Evolutionary conservation across 305 asterid genomes (phyloP), one percentile per base, ranked within the genome.

Genomic region (Fraxinus baroniana): DNA sequence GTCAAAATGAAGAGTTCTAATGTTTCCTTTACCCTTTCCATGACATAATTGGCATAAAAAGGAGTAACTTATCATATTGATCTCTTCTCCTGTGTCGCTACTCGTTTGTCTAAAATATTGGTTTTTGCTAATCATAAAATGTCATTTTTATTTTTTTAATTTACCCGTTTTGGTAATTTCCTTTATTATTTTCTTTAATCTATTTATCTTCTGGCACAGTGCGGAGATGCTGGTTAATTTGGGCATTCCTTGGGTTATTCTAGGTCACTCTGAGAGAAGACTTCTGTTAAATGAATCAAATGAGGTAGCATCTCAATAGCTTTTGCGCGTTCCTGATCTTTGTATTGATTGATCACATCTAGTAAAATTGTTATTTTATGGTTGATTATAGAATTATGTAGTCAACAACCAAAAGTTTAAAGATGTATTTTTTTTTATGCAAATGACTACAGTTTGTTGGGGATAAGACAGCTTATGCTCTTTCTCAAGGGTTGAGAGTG

Each of bases 201-300:
- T 52, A n/a, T 13, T 52, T n/a, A 20, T 46, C 80, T 79, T 68
- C 36, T 15, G 22, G 82, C 62, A 26, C 79, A 89, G 91, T 66
- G 91, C 86, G 28, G 91, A 87, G 80, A 89, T 89, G 91, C 82
- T 89, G 41, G 75, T 87, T 74, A 89, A 85, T 81, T 78, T 89
- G 87, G 83, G 84, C 52, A 83, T 85, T 82, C 87, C 90, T 57
- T 89, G 90, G 90, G 91, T 87, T 68, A 87, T 89, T 79, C 84
- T 87, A 32, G 91, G 91, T n/a, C 91, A 89, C 79, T 87, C 89
- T 39, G 90, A 89, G 81, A 87, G 89, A 82, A 89, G 91, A 64
- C 83, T 81, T 39, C 66, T 85, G 17, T 77, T 89, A 79, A 81
- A 81, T 35, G 91, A 89, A 86, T 82, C 91, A 28, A 85, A 85